A percentile compares a stretch with the other conserved stretches of the same genome.
phyloP scores from a whole-genome alignment of 2,329 filamentous ascomycete genomes.

The Botrytis pseudocinerea region DNA sequence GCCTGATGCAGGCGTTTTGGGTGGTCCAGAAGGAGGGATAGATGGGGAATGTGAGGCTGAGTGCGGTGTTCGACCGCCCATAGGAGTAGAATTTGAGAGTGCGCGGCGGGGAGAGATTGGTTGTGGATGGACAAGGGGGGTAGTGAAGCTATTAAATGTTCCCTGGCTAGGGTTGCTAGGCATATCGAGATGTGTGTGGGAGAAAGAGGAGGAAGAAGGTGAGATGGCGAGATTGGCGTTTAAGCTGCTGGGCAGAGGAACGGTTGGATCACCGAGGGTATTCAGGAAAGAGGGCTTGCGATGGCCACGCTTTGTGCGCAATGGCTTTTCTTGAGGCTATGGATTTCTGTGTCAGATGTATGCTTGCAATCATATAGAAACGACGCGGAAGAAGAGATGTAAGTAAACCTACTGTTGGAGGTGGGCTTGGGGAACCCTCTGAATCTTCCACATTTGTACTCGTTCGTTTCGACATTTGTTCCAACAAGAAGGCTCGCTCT shows the following conservation, averaged over 20 bases:
- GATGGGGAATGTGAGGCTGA: constrained; percentile 25
- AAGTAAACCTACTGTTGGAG: constrained; percentile 64
- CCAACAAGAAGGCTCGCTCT: constrained; percentile 73
- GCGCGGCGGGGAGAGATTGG: constrained; percentile 28
- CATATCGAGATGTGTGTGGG: constrained; percentile 49
- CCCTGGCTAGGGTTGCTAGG: constrained; percentile 34
- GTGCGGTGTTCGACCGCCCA: constrained; percentile 15
- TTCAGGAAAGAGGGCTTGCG: constrained; percentile 54
- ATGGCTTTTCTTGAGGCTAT: constrained; percentile 75
- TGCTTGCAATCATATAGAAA: constrained; percentile 22
- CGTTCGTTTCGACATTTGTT: constrained; percentile 72
- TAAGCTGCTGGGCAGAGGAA: constrained; percentile 48
- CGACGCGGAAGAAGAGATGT: constrained; percentile 25
- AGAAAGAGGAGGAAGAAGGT: constrained; percentile 55
- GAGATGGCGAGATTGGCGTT: constrained; percentile 49
- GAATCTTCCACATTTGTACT: constrained; percentile 75
- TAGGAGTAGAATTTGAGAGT: constrained; percentile 19
- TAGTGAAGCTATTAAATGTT: constrained; percentile 41
- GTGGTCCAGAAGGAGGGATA: constrained; percentile 20
- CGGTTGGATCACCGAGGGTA: constrained; percentile 43
- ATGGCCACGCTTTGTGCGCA: constrained; percentile 72
- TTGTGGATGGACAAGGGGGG: constrained; percentile 20
- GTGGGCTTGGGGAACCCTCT: constrained; percentile 76
- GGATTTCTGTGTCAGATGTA: constrained; percentile 29
- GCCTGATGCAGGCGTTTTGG: constrained; percentile 31